Evolutionary conservation across 257 asterid species (phyloP).

Genomic region (Petunia secreta): DNA sequence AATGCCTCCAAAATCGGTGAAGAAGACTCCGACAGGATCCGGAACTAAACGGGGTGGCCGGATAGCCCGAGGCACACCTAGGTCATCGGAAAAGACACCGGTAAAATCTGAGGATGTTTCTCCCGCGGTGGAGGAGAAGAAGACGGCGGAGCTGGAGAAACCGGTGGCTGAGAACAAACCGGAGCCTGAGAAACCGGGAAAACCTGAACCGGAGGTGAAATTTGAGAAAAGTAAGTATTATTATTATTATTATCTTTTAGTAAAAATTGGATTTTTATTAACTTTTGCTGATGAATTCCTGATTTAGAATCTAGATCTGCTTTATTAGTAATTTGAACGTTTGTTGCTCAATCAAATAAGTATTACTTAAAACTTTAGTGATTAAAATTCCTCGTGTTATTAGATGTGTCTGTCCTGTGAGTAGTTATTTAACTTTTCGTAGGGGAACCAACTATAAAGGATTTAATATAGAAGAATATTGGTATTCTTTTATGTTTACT

Average conservation of each 20-base stretch:
- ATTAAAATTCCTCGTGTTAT: neutral
- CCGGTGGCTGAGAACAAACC: conserved; percentile 27
- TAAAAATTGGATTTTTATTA: neutral
- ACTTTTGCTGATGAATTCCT: too few species aligned
- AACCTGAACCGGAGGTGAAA: conserved; percentile 26
- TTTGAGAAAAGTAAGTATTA: conserved; percentile 40
- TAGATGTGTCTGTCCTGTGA: neutral
- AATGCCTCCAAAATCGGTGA: conserved; percentile 78
- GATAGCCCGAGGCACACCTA: conserved; percentile 44
- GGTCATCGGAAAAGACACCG: conserved; percentile 31
- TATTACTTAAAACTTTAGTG: neutral
- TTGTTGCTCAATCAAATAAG: neutral
- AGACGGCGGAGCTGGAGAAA: conserved; percentile 31
- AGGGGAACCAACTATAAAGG: neutral
- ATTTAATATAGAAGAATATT: neutral
- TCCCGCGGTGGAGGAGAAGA: conserved; percentile 38
- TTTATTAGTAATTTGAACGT: neutral
- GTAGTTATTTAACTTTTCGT: neutral
- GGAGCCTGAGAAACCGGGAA: conserved; percentile 33
- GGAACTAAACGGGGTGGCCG: conserved; percentile 68
- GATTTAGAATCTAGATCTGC: neutral
- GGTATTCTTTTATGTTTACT: neutral
- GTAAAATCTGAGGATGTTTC: conserved; percentile 45
- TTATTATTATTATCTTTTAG: neutral
- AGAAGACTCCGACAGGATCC: conserved; percentile 75